A percentile compares a stretch with the other conserved stretches of the same genome.
phyloP scores from a whole-genome alignment of 2,329 filamentous ascomycete species.

The Aspergillus pseudotamarii region DNA sequence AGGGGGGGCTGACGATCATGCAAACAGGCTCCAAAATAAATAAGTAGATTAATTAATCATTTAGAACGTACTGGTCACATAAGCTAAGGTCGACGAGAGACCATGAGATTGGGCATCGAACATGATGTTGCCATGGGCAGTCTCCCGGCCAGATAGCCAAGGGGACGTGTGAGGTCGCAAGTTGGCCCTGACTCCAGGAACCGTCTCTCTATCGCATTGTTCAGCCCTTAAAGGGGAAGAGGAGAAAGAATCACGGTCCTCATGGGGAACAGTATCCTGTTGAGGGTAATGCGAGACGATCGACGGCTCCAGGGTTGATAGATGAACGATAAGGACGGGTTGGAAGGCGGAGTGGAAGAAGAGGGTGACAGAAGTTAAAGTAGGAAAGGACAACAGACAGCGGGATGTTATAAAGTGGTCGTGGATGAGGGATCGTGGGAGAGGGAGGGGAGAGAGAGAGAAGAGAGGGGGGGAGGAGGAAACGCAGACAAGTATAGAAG shows the following conservation, averaged over 20 bases:
- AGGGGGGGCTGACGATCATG: neutral
- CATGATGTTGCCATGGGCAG: slow-evolving; percentile 46
- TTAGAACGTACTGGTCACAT: slow-evolving; percentile 39
- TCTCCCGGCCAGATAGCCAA: slow-evolving; percentile 35
- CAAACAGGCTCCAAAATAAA: neutral
- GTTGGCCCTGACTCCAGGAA: slow-evolving; percentile 37
- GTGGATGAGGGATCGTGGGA: neutral
- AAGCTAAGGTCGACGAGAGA: slow-evolving; percentile 37
- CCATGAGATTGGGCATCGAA: slow-evolving; percentile 42
- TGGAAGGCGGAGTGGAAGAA: slow-evolving; percentile 8
- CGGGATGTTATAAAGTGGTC: neutral
- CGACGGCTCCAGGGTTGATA: slow-evolving; percentile 24
- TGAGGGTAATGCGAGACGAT: slow-evolving; percentile 16
- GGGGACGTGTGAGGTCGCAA: slow-evolving; percentile 37
- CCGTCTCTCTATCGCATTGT: slow-evolving; percentile 45
- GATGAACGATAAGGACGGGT: slow-evolving; percentile 18
- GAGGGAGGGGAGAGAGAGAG: neutral
- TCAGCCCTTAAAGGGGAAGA: slow-evolving; percentile 27
- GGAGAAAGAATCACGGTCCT: slow-evolving; percentile 23
- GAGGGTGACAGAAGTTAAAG: slow-evolving; percentile 5
- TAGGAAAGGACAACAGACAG: neutral
- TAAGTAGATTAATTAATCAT: neutral
- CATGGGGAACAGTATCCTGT: slow-evolving; percentile 17
- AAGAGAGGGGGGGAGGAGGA: neutral
- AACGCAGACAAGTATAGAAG: neutral